These are phyloP conservation scores for Paecilomyces niveus DNA, from an alignment of 2,329 filamentous ascomycete genomes.

Conservation along the genomic window DNA sequence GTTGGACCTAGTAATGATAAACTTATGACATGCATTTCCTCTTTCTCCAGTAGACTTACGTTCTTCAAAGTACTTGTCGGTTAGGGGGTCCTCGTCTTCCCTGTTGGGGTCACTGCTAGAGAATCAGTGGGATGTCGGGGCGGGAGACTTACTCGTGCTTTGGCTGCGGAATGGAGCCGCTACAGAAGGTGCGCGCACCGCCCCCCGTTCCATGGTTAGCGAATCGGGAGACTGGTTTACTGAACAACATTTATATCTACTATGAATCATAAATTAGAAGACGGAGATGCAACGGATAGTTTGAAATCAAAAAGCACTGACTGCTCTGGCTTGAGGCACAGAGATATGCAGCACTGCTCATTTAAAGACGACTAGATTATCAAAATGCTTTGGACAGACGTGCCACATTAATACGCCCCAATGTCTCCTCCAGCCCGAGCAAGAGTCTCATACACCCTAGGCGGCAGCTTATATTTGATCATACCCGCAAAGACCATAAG, in stretches of 20 bases:
- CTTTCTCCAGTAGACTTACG: background rate
- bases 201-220: background rate
- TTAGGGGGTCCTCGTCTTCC: background rate
- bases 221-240: background rate
- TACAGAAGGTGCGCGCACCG: background rate
- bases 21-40: background rate
- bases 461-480: slow-evolving; percentile 83
- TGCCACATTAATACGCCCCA: slow-evolving; percentile 28
- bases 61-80: background rate
- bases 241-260: background rate
- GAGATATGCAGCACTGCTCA: background rate
- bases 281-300: background rate
- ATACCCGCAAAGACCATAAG: slow-evolving; percentile 90
- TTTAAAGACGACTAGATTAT: background rate
- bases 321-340: background rate
- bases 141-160: background rate
- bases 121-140: background rate
- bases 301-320: background rate
- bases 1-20: background rate
- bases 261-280: background rate
- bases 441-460: slow-evolving; percentile 79
- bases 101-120: background rate
- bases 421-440: slow-evolving; percentile 70
- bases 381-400: background rate
- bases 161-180: background rate